Evolutionary conservation across 495 filamentous ascomycete species (phyloP).

Genomic region (Tuber microsphaerosporum): DNA sequence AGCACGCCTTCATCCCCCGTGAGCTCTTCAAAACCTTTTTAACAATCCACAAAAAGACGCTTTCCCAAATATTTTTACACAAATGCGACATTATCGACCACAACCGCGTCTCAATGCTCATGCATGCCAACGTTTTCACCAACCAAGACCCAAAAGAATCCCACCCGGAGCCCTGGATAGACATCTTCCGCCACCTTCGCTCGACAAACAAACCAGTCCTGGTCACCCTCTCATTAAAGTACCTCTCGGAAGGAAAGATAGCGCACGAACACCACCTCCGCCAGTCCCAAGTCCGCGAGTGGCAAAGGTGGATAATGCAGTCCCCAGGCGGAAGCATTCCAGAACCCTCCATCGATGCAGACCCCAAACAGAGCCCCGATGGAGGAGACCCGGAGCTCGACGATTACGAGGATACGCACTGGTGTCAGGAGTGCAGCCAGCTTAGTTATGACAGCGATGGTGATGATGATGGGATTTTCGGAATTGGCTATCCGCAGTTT

Average conservation of each 20-base stretch:
- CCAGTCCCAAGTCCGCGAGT: constrained; percentile 1
- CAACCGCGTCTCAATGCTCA: neutral
- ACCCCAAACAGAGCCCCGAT: neutral
- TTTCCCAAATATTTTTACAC: neutral
- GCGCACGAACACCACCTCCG: neutral
- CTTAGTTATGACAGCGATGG: neutral
- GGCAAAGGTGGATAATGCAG: constrained; percentile 3
- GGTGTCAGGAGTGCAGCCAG: neutral
- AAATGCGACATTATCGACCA: neutral
- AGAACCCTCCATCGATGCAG: neutral
- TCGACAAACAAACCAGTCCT: neutral
- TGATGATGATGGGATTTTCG: neutral
- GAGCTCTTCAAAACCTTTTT: neutral
- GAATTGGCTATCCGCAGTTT: neutral
- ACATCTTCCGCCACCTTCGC: neutral
- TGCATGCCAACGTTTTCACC: neutral
- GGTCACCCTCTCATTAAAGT: neutral
- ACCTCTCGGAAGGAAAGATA: neutral
- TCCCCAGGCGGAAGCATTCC: neutral
- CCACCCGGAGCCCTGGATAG: neutral
- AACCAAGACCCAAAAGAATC: neutral
- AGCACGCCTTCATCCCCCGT: neutral
- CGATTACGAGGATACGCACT: neutral
- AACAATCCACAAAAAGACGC: neutral
- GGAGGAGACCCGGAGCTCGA: neutral